phyloP scores from a whole-genome alignment of 2,329 filamentous ascomycete genomes.

The Claviceps purpurea region DNA sequence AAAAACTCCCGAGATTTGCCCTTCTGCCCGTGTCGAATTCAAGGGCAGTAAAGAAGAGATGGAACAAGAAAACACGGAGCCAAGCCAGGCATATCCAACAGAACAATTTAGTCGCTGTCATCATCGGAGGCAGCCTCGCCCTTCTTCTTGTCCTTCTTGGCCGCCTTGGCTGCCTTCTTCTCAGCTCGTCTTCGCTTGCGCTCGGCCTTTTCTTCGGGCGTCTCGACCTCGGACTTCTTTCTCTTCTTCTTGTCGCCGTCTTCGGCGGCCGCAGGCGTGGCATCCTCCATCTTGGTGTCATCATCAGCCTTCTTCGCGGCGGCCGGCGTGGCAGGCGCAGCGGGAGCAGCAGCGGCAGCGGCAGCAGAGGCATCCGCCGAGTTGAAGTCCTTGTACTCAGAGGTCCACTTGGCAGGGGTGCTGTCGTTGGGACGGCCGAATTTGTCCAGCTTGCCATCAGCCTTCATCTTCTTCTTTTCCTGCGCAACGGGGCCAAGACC shows the following conservation, averaged over 20 bases:
- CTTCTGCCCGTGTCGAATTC: not conserved
- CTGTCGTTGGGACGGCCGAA: slow-evolving; percentile 84
- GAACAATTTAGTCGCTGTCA: slow-evolving; percentile 8
- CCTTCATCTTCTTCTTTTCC: slow-evolving; percentile 99
- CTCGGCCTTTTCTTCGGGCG: slow-evolving; percentile 52
- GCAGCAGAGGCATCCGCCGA: slow-evolving; percentile 35
- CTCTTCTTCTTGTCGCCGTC: slow-evolving; percentile 52
- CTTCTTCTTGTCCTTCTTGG: slow-evolving; percentile 45
- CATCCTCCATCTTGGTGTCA: slow-evolving; percentile 23
- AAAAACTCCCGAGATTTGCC: slow-evolving; percentile 2
- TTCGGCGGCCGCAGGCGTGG: slow-evolving; percentile 24
- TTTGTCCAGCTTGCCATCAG: slow-evolving; percentile 96
- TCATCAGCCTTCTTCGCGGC: slow-evolving; percentile 19
- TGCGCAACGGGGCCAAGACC: slow-evolving; percentile 83
- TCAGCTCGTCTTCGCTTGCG: slow-evolving; percentile 46
- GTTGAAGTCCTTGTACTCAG: slow-evolving; percentile 83
- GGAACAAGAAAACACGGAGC: too few relatives aligned
- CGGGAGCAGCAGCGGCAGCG: slow-evolving; percentile 27
- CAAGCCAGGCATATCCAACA: not conserved
- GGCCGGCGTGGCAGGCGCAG: slow-evolving; percentile 14
- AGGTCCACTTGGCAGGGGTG: slow-evolving; percentile 86
- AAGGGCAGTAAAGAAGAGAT: not conserved
- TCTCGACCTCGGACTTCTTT: slow-evolving; percentile 74
- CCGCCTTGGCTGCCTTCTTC: slow-evolving; percentile 44
- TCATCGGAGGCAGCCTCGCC: slow-evolving; percentile 39